Evolutionary conservation across 768 basidiomycete genomes (phyloP), one percentile per base, ranked within the genome.

Genomic region (Suillus discolor): DNA sequence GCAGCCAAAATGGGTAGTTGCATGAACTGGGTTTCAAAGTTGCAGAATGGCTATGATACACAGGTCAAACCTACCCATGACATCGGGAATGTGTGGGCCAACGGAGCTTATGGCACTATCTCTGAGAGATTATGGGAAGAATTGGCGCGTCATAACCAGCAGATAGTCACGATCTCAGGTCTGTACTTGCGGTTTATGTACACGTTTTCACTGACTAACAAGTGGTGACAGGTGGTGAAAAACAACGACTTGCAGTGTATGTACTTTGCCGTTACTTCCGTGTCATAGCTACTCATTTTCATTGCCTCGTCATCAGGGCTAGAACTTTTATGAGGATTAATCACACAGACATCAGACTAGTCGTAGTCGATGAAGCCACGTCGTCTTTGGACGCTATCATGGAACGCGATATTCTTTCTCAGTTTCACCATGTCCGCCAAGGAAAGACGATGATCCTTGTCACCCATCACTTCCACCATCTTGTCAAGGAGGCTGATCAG

Each of bases 311-410:
- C 34, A 12, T 20, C 62, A 85, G 85, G 36, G 81, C 84, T 16
- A 83, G 84, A 9, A 78, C 78, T 9, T 85, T 84, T 64, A 82
- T 83, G 79, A 73, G 81, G 44, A 57, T 74, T 0, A 53, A 69
- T 20, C 45, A 71, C 28, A 75, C 73, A 13, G 66, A 80, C 4
- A 77, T 82, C 31, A 80, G 78, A 36, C 81, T 88, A 13, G 74
- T 88, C 20, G 79, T 85, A 4, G 80, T 85, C 3, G 88, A 89
- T 66, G 87, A 89, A 70, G 86, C 87, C 0, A 87, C 81, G 45
- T 85, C 86, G 0, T 81, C 85, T 3, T 68, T 88, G 47, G 88
- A 89, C 62, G 81, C 89, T 11, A 73, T 83, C 53, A 83, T 80
- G 0, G 89, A 90, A 71, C 79, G 78, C 16, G 74, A 80, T 1